Evolutionary conservation across 129 eudicot species (phyloP), one percentile per base, ranked within the genome.

Genomic region (Silybum marianum): DNA sequence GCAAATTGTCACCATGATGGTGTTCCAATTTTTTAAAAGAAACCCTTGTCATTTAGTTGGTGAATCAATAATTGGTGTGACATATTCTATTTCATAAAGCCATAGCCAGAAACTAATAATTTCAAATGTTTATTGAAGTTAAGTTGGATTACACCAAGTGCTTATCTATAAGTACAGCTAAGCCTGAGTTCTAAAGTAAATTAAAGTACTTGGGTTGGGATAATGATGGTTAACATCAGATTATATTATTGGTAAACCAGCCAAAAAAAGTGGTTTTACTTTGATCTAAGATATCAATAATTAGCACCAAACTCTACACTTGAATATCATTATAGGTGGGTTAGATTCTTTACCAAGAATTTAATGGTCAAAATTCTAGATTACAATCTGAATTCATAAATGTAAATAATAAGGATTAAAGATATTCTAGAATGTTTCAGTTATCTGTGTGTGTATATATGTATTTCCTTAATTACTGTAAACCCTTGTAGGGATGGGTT

Each of bases 101-200:
- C 82, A 38, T 76, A 25, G 51, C 54, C 69, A 83, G 72, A 60
- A 71, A 40, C 51, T 13, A 63, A 78, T 34, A 70, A 62, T 14
- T 72, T 72, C 63, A 78, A 71, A 78, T 63, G 79, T 77, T 72
- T 25, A 83, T 78, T 83, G 74, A 77, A 72, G 30, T 48, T 71
- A 32, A 42, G 63, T 83, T 78, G 83, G 75, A 60, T 78, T 83
- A 83, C 86, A 78, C 78, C 78, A 40, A 83, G 75, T 78, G 75
- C 11, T 78, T 83, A 83, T 78, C 70, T 71, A 76, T 77, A 83
- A 71, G 82, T 83, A 78, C 86, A 83, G 86, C 79, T 83, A 83
- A 71, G 83, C 30, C 58, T 72, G 26, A 65, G 69, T 83, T 83
- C 48, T 83, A 83, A 77, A 83, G 86, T 71, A 25, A 58, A 71